Evolutionary conservation across 805 yeast species (phyloP), one percentile per base, ranked within the genome.

Genomic region (Ogataea methylovora): DNA sequence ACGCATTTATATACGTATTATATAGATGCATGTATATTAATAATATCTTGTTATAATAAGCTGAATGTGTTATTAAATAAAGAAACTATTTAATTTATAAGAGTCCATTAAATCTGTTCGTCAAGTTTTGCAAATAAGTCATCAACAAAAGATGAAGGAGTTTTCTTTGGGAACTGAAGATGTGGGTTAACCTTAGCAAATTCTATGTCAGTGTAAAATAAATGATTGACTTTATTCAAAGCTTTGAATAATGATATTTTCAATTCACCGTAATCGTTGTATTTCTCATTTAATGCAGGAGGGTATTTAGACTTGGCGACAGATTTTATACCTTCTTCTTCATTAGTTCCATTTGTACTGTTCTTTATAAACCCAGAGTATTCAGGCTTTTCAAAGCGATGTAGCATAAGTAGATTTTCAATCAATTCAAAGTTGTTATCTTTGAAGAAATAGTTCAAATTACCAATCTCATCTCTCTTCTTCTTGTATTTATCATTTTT

Each of bases 401-500:
- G 35, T n/a, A 30, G 21, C 11, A 29, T 25, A 22, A 35, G 25
- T 17, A 31, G 20, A 13, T 24, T 24, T 26, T 38, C 34, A 18
- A 27, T 24, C 12, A 20, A 10, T 21, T 19, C 22, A 7, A 29
- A 9, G 21, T 32, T 29, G 12, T 19, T 24, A 27, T 39, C 38
- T 28, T 28, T 33, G 13, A 32, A 36, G 29, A 48, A 41, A 33
- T 45, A 41, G 19, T 39, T 42, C 36, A 56, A 37, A 30, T 54
- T 54, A 8, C 61, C 62, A 14, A 34, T 24, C 8, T 27, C 32
- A 8, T 39, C 23, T 32, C 61, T 45, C 36, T 37, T 35, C 3
- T 21, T 25, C 26, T 46, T 41, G 7, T 40, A 35, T 33, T 46
- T 41, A 11, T 37, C 42, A 24, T 44, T 32, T 31, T 52, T 49